Base-by-base conservation (phyloP, 495 filamentous ascomycete genomes). In the Neurospora sp. region DNA sequence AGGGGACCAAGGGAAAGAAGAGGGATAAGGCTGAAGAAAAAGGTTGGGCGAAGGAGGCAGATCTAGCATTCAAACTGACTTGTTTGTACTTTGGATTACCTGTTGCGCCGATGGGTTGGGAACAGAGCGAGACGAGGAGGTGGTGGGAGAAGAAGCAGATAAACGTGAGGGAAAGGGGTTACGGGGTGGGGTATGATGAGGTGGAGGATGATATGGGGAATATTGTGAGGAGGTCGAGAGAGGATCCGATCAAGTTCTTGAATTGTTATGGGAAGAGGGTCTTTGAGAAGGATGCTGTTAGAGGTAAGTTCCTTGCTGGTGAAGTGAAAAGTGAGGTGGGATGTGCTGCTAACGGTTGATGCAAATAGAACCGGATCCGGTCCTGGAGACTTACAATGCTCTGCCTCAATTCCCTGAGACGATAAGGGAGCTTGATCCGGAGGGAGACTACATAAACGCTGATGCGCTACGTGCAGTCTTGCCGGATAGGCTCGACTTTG, bases 51-150 rank as follows among this genome's bases (percentile, higher is more conserved):
- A 4, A 27, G 18, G 71, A 12, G 1, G 75, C 71, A 4, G 70
- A 76, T 71, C 66, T 80, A 12, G 74, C 74, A 31, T 77, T 80
- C 70, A 80, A 81, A 73, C 41, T 81, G 16, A 74, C 78, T 4
- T 40, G 80, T 39, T 72, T 74, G 39, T 76, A 74, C 69, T 81
- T 79, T 59, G 79, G 79, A 20, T 37, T 81, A n/a, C 77, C 79
- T 1, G 73, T 80, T 10, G 75, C 71, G 72, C 79, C 79, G 4
- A 72, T 81, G 72, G 54, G 54, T 9, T 12, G 41, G 20, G 48
- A 76, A 69, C 59, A 72, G 48, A 27, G 44, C 37, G 62, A 69
- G 62, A 40, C 23, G 37, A 41, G 23, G 41, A 27, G 8, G 31
- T 59, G 69, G 12, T 59, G 27, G 44, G 70, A 44, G 38, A 62